Conservation (phyloP, 352 stramenopile genomes). For the Pythium coloratum region DNA sequence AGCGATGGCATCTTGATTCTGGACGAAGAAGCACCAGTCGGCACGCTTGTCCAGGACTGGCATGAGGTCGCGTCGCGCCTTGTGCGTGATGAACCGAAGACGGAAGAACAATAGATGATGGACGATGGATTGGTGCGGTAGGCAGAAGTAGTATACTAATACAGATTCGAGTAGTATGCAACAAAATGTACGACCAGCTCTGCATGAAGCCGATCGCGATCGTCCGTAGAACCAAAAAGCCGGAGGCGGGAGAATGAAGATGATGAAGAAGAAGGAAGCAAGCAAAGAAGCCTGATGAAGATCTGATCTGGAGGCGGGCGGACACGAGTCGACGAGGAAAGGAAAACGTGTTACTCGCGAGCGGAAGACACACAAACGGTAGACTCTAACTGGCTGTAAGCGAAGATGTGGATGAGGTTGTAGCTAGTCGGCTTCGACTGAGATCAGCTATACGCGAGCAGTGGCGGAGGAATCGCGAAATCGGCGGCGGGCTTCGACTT, state of each 20-base stretch:
- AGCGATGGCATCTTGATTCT: constrained; percentile 77
- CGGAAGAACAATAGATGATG: constrained; percentile 5
- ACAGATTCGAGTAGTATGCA: neutral
- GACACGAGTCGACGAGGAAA: constrained; percentile 9
- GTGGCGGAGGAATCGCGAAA: neutral
- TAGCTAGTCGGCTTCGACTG: neutral
- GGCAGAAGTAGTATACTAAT: neutral
- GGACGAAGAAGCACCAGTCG: constrained; percentile 51
- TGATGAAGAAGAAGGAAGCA: neutral
- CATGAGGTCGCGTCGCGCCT: constrained; percentile 39
- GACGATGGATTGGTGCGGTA: neutral
- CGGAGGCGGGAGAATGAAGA: neutral
- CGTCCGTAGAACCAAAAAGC: neutral
- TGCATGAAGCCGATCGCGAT: neutral
- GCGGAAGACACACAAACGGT: neutral
- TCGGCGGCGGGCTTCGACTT: neutral
- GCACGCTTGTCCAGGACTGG: constrained; percentile 49
- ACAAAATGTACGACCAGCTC: constrained; percentile 2
- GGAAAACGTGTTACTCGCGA: constrained; percentile 13
- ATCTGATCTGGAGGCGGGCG: neutral
- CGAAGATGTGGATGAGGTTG: neutral
- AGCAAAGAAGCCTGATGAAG: neutral
- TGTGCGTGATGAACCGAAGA: constrained; percentile 9
- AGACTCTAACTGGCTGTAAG: constrained; percentile 2
- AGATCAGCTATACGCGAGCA: neutral